Evolutionary conservation across 179 eudicot species (phyloP).

Genomic region (Vitellaria paradoxa): DNA sequence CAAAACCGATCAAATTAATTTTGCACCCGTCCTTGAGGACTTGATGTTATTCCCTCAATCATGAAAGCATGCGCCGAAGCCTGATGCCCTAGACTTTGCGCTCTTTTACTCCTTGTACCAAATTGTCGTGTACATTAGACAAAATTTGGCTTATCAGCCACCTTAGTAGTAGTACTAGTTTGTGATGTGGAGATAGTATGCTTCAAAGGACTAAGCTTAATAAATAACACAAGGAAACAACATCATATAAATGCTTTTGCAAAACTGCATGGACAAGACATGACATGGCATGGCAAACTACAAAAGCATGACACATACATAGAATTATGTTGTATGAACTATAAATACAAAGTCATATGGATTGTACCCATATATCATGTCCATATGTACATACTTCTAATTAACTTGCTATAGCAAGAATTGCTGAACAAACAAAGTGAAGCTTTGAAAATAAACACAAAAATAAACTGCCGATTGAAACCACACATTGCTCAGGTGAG

Average conservation of each 20-base stretch:
- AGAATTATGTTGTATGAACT: background rate
- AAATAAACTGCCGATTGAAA: background rate
- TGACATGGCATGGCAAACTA: background rate
- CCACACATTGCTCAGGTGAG: background rate
- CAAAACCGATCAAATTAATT: background rate
- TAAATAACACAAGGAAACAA: background rate
- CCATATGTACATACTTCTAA: background rate
- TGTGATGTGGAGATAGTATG: background rate
- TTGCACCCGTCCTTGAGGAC: background rate
- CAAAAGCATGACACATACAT: background rate
- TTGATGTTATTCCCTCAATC: background rate
- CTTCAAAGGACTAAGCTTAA: background rate
- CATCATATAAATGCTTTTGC: background rate
- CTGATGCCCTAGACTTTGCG: background rate
- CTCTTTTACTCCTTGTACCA: too few relatives aligned
- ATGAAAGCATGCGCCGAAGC: background rate
- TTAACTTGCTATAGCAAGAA: background rate
- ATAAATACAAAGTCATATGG: background rate
- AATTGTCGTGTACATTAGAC: background rate
- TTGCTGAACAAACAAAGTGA: too few relatives aligned
- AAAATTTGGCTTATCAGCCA: background rate
- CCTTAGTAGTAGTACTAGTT: background rate
- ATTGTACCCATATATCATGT: background rate
- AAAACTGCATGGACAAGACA: background rate
- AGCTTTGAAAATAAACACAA: background rate